Base-by-base conservation (phyloP, 768 basidiomycete genomes). In the Amanita exitialis region DNA sequence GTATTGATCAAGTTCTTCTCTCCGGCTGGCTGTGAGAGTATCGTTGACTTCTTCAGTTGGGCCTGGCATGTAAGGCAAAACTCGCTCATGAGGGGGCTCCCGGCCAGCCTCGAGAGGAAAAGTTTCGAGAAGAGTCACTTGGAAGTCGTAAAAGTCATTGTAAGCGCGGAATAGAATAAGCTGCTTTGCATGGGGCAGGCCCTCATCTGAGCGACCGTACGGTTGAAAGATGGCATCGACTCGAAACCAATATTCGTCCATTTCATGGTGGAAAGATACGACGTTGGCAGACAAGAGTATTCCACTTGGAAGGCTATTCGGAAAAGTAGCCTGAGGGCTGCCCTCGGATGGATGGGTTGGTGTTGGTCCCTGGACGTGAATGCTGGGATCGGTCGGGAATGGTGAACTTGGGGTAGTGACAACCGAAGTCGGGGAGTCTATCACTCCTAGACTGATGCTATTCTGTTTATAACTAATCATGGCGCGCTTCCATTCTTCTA, bases 401-500 rank as follows among this genome's bases (percentile, higher is more conserved):
- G 61, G 54, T 51, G 52, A 55, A 54, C 69, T 74, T 12, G 78
- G 72, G 59, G 68, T 73, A 56, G 71, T 67, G 41, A 70, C 60
- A 25, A 75, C 68, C 0, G 75, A 67, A 47, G 61, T 63, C 28
- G 73, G 61, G 32, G 72, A 59, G 53, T 98, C 95, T 61, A 98
- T 80, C 41, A 91, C 86, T 38, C 96, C 96, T 15, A 99, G 78
- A 5, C 94, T 78, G 63, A 99, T 99, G 64, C 90, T 91, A 64
- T 85, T 91, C 57, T 92, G 90, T 67, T 98, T 98, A 74, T 99
- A 99, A 58, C 76, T 86, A 51, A 93, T 78, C 77, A 97, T 90
- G 18, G 90, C 86, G 59, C 84, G 83, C 66, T 98, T 98, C 96
- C 96, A 99, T 54, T 97, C 94, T 64, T 99, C 96, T n/a, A 99